Percentiles rank a stretch among this genome's conserved stretches.
Evolutionary conservation across 139 green algal species (phyloP).

Genomic region (Prasinococcaceae sp.): DNA sequence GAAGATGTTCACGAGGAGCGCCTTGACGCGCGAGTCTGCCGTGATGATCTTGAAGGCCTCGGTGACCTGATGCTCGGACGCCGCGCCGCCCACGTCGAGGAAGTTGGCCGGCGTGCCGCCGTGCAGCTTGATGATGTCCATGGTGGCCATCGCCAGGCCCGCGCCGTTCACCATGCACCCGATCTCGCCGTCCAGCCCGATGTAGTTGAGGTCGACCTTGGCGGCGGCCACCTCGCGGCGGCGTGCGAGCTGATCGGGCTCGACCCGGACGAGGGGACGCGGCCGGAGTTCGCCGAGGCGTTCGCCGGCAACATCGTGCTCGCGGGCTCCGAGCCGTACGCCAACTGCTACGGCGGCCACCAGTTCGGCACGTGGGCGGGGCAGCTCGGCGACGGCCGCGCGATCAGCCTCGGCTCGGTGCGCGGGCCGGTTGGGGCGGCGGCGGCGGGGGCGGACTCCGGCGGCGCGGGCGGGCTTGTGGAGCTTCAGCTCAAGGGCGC

Average conservation of each 20-base stretch:
- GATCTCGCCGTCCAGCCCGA: slow-evolving; percentile 73
- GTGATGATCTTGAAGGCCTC: slow-evolving; percentile 46
- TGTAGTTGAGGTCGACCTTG: slow-evolving; percentile 93
- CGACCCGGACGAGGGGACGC: too few species aligned
- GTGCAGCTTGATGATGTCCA: slow-evolving; percentile 96
- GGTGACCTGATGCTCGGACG: slow-evolving; percentile 66
- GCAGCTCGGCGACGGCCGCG: slow-evolving; percentile 72
- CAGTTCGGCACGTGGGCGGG: slow-evolving; percentile 62
- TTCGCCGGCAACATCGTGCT: slow-evolving; percentile 34
- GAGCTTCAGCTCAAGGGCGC: slow-evolving; percentile 94
- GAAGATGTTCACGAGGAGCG: slow-evolving; percentile 96
- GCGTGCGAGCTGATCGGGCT: too few species aligned
- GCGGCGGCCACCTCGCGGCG: slow-evolving; percentile 54
- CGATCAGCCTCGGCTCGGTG: slow-evolving; percentile 62
- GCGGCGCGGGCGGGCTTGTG: slow-evolving; percentile 37
- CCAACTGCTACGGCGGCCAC: slow-evolving; percentile 52
- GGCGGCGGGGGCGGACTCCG: slow-evolving; percentile 36
- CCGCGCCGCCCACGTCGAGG: slow-evolving; percentile 84
- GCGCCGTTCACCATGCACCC: slow-evolving; percentile 72
- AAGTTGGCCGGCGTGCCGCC: slow-evolving; percentile 85
- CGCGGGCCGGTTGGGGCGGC: slow-evolving; percentile 7
- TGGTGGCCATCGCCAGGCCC: slow-evolving; percentile 91
- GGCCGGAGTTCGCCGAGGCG: slow-evolving; percentile 23
- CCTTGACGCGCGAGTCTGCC: slow-evolving; percentile 74
- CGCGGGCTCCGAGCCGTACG: slow-evolving; percentile 32